phyloP scores from a whole-genome alignment of 2,329 filamentous ascomycete species.

The Trichoderma atrobrunneum region DNA sequence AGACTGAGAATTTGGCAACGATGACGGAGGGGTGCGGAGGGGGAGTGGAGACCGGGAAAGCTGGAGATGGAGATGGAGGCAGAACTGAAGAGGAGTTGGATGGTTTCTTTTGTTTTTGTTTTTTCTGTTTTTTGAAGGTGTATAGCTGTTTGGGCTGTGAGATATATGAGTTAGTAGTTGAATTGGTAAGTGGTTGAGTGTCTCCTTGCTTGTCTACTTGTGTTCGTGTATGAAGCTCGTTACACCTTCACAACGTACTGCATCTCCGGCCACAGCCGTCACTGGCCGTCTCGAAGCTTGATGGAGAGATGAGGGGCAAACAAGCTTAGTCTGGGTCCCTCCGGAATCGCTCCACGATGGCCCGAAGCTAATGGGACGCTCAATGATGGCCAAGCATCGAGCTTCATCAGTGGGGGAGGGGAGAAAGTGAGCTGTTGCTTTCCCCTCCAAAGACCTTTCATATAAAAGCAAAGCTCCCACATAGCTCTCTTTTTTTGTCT shows the following conservation, averaged over 20 bases:
- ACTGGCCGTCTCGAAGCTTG: neutral
- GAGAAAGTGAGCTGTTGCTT: neutral
- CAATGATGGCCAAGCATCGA: neutral
- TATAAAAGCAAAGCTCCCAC: neutral
- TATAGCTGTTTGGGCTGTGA: neutral
- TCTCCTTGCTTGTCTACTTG: neutral
- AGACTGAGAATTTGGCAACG: neutral
- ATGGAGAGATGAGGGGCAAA: neutral
- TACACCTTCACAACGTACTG: neutral
- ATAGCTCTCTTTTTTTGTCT: neutral
- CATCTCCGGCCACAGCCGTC: neutral
- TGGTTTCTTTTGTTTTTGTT: neutral
- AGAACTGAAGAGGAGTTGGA: neutral
- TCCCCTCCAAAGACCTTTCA: neutral
- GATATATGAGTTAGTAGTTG: neutral
- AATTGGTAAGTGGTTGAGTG: neutral
- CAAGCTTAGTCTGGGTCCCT: neutral
- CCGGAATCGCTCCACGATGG: conserved; percentile 5
- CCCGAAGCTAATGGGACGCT: neutral
- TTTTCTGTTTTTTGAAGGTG: neutral
- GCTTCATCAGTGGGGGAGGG: neutral
- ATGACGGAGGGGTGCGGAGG: conserved; percentile 15
- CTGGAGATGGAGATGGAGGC: neutral
- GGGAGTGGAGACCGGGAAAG: conserved; percentile 6
- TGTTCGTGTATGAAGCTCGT: neutral